Evolutionary conservation across 306 rosid genomes (phyloP).

Genomic region (Pterocarpus santalinus): DNA sequence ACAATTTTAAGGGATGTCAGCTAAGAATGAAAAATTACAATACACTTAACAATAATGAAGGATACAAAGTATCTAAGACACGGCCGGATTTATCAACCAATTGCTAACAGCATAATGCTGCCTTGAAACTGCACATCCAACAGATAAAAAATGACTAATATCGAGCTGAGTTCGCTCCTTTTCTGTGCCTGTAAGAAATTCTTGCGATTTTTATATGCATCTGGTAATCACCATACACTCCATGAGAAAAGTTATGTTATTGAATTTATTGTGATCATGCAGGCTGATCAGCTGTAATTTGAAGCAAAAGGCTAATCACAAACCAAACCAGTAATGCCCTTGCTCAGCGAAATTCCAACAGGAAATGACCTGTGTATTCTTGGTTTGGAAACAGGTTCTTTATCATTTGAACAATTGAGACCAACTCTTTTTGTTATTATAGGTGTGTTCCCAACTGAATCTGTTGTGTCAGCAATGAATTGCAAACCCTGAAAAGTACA

Average conservation of each 20-base stretch:
- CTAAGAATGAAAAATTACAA: no score
- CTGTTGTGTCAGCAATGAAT: conserved; percentile 50
- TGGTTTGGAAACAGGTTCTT: conserved; percentile 43
- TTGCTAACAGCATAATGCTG: neutral
- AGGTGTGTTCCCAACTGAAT: conserved; percentile 39
- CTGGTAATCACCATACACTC: conserved; percentile 31
- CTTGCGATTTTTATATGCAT: neutral
- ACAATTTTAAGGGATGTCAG: no score
- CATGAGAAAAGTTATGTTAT: neutral
- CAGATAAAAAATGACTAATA: conserved; percentile 5
- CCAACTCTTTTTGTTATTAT: conserved; percentile 40
- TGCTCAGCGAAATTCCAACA: conserved; percentile 42
- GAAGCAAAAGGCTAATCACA: conserved; percentile 40
- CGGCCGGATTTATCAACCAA: no score
- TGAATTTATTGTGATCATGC: conserved; percentile 5
- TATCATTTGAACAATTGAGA: conserved; percentile 38
- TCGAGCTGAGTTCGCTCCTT: neutral
- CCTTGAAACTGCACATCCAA: conserved; percentile 22
- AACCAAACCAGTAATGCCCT: conserved; percentile 41
- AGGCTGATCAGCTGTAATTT: conserved; percentile 24
- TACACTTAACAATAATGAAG: no score
- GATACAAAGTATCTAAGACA: no score
- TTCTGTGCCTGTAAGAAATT: conserved; percentile 3
- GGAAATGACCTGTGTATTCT: conserved; percentile 54
- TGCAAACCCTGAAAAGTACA: conserved; percentile 53